Evolutionary conservation across 495 filamentous ascomycete species (phyloP).

Genomic region (Hypoxylon cercidicola): DNA sequence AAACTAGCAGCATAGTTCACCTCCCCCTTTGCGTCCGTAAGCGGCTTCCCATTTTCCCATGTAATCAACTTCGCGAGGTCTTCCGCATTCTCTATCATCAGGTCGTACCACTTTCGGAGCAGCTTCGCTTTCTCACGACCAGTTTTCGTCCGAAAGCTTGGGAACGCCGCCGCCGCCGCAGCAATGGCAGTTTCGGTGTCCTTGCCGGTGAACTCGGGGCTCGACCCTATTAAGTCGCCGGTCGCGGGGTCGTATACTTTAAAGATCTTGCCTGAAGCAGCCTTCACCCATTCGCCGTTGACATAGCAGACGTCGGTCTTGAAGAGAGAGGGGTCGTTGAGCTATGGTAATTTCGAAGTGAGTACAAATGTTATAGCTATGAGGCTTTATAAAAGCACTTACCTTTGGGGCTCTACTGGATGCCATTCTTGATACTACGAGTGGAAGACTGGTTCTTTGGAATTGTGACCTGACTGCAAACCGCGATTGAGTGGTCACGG

Average conservation of each 20-base stretch:
- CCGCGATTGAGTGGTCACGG: slow-evolving; percentile 46
- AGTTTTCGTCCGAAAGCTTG: slow-evolving; percentile 76
- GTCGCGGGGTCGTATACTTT: slow-evolving; percentile 84
- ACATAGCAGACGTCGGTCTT: slow-evolving; percentile 82
- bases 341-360: slow-evolving; percentile 55
- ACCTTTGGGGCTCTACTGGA: slow-evolving; percentile 60
- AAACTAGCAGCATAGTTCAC: slow-evolving; percentile 78
- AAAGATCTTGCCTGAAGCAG: slow-evolving; percentile 82
- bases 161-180: slow-evolving; percentile 79
- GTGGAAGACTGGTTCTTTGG: slow-evolving; percentile 49
- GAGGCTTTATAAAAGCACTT: background rate
- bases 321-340: slow-evolving; percentile 85
- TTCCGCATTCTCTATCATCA: slow-evolving; percentile 86
- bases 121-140: slow-evolving; percentile 84
- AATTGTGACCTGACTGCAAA: slow-evolving; percentile 48
- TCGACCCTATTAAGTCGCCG: slow-evolving; percentile 79
- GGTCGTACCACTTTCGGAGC: slow-evolving; percentile 88
- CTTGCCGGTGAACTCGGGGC: slow-evolving; percentile 78
- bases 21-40: slow-evolving; percentile 78
- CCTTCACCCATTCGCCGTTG: slow-evolving; percentile 84
- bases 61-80: slow-evolving; percentile 93
- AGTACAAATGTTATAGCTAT: slow-evolving; percentile 2
- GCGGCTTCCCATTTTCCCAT: slow-evolving; percentile 81
- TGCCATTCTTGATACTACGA: slow-evolving; percentile 48
- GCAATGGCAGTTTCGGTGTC: slow-evolving; percentile 84